A percentile compares a stretch with the other conserved stretches of the same genome.
phyloP scores from a whole-genome alignment of 306 rosid genomes.

The Hippophae tibetana region DNA sequence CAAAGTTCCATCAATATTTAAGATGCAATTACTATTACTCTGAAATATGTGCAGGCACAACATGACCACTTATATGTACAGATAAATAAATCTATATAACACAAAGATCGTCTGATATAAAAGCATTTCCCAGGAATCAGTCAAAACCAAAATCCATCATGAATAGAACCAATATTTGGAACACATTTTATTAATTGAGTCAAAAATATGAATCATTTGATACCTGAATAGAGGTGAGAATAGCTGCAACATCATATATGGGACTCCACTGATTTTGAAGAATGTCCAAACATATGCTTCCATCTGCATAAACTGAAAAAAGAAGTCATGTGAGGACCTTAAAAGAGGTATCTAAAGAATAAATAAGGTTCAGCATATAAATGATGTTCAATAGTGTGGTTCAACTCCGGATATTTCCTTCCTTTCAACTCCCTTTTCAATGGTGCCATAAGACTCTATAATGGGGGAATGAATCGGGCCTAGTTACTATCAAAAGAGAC shows the following conservation, averaged over 20 bases:
- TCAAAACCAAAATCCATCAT: not conserved
- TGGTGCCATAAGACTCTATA: no score
- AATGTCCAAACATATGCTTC: conserved; percentile 95
- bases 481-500: no score
- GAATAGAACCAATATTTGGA: conserved; percentile 5
- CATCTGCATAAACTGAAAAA: conserved; percentile 90
- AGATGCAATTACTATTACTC: no score
- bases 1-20: no score
- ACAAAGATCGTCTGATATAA: not conserved
- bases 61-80: no score
- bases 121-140: not conserved
- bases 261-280: conserved; percentile 99
- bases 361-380: no score
- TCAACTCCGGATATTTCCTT: no score
- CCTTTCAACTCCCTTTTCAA: no score
- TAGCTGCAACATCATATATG: conserved; percentile 92
- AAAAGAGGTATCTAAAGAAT: conserved; percentile 5
- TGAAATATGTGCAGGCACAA: no score
- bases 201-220: conserved; percentile 12
- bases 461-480: no score
- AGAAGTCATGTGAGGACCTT: conserved; percentile 4
- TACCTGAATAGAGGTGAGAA: conserved; percentile 98
- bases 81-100: not conserved
- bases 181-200: conserved; percentile 5
- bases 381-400: no score